Conservation (phyloP, 352 stramenopile genomes). For the Pythium aquatile region DNA sequence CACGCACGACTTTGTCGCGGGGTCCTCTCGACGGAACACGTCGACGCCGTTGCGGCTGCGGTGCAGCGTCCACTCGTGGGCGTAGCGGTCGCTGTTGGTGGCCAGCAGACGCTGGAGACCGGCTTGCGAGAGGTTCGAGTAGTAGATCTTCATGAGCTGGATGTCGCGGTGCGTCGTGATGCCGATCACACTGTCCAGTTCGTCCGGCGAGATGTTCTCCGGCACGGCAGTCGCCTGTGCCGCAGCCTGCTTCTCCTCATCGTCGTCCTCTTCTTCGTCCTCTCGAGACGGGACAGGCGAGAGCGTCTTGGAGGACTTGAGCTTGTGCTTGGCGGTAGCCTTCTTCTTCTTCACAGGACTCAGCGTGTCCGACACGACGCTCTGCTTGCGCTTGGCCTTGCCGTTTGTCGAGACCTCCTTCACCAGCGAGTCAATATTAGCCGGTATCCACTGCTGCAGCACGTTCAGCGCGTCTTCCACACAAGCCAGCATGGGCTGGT, state of each 20-base stretch:
- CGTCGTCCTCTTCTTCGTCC: constrained; percentile 20
- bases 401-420: constrained; percentile 50
- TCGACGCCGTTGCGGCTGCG: constrained; percentile 31
- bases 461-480: constrained; percentile 43
- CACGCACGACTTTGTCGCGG: constrained; percentile 12
- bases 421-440: constrained; percentile 44
- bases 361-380: constrained; percentile 14
- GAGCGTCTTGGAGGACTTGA: constrained; percentile 52
- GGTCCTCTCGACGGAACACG: constrained; percentile 25
- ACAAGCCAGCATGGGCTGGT: constrained; percentile 12
- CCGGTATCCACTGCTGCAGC: constrained; percentile 53
- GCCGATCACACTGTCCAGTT: constrained; percentile 61
- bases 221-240: background rate
- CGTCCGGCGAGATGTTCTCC: constrained; percentile 37
- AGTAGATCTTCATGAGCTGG: constrained; percentile 75
- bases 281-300: constrained; percentile 21
- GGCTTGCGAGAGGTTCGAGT: constrained; percentile 57
- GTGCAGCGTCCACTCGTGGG: constrained; percentile 51
- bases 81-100: constrained; percentile 33
- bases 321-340: constrained; percentile 35
- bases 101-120: constrained; percentile 53
- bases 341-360: constrained; percentile 30
- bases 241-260: constrained; percentile 13
- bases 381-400: constrained; percentile 48
- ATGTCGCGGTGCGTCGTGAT: constrained; percentile 61